A percentile compares a stretch with the other conserved stretches of the same genome.
Evolutionary conservation across 768 basidiomycete species (phyloP).

Genomic region (Mycena kentingensis): DNA sequence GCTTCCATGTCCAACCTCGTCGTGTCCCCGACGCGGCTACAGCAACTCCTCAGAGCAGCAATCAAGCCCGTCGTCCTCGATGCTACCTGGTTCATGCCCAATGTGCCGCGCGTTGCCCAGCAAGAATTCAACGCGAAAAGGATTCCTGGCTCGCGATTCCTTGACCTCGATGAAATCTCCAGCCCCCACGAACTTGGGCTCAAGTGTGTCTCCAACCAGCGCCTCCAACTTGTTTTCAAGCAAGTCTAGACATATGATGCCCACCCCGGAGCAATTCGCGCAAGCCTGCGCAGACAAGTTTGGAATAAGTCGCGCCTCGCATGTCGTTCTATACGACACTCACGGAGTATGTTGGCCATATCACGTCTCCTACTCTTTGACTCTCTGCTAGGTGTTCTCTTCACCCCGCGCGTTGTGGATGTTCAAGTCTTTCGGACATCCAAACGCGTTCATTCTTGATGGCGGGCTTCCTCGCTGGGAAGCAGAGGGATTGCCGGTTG

Average conservation of each 20-base stretch:
- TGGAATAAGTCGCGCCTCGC: constrained; percentile 71
- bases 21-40: constrained; percentile 53
- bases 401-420: constrained; percentile 92
- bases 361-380: not conserved
- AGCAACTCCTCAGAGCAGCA: constrained; percentile 32
- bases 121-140: constrained; percentile 68
- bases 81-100: constrained; percentile 94
- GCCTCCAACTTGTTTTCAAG: not conserved
- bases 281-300: constrained; percentile 77
- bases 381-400: constrained; percentile 61
- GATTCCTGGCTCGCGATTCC: constrained; percentile 71
- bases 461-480: constrained; percentile 91
- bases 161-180: constrained; percentile 81
- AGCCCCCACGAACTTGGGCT: constrained; percentile 75
- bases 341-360: constrained; percentile 47
- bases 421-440: constrained; percentile 90
- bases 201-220: constrained; percentile 34
- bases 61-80: constrained; percentile 58
- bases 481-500: constrained; percentile 61
- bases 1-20: constrained; percentile 50
- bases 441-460: constrained; percentile 82
- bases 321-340: constrained; percentile 90
- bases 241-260: constrained; percentile 78
- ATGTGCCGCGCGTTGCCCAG: constrained; percentile 66
- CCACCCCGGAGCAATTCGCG: constrained; percentile 67